Base-by-base conservation (phyloP, 2,329 filamentous ascomycete genomes). In the Stromatinia cepivora region DNA sequence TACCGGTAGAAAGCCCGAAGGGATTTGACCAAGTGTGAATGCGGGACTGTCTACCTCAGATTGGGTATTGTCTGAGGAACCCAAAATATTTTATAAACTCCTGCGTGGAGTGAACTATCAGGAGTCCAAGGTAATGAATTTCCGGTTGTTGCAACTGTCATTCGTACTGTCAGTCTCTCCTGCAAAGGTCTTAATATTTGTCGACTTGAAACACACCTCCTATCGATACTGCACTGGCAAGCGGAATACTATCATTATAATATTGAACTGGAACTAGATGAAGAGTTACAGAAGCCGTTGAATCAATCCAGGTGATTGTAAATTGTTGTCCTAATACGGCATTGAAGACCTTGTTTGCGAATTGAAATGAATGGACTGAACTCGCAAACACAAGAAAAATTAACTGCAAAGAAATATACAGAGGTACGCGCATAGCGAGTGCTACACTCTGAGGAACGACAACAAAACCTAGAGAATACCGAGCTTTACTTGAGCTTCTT, bases 11-110 rank as follows among this genome's bases (percentile, higher is more conserved):
- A 59, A 59, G n/a, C 39, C 1, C 17, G 15, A 13, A 22, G 57
- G 0, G 2, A 34, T 31, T 11, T 46, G 39, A 9, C 58, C 58
- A 25, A 61, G 58, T 1, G 58, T 61, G 6, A 61, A 61, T 46
- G 58, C 34, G 17, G 58, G 58, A 31, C 42, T 61, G 17, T 61
- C 42, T 4, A 61, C 25, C 25, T 59, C 36, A n/a, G 58, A 22
- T 4, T 61, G 39, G 4, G 25, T 34, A 0, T 61, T 17, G 7
- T 46, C 42, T 34, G 42, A 46, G 58, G 28, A 22, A 61, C 36
- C 58, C 58, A 46, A 34, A 9, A 46, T 61, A 61, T 61, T 13
- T 45, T 46, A 46, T 61, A 46, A 15, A 46, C 42, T 61, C 58
- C 58, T 22, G 42, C 42, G 10, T 15, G 42, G 34, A 61, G 58